phyloP scores from a whole-genome alignment of 768 basidiomycete genomes.

The Boletellus ananas region DNA sequence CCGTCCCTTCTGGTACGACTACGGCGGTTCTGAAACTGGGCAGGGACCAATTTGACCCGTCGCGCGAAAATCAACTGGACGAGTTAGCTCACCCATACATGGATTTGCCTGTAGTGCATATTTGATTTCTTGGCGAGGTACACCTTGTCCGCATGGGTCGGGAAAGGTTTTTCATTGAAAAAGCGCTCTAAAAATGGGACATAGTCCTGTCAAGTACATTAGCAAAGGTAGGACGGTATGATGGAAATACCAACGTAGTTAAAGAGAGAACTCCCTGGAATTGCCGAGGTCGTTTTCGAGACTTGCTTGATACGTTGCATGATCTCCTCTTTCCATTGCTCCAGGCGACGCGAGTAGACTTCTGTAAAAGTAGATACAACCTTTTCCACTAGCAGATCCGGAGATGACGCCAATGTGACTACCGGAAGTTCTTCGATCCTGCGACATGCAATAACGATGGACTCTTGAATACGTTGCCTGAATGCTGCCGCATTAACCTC shows the following conservation, averaged over 20 bases:
- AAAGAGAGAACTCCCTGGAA: neutral
- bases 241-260: neutral
- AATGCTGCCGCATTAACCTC: neutral
- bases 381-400: rapidly evolving
- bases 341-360: neutral
- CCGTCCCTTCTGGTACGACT: constrained; percentile 15
- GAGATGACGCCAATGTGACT: rapidly evolving
- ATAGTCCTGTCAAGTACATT: constrained; percentile 35
- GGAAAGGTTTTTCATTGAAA: constrained; percentile 47
- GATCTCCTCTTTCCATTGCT: constrained; percentile 1
- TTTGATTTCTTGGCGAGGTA: constrained; percentile 39
- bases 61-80: neutral
- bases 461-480: neutral
- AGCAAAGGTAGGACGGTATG: no score
- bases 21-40: constrained; percentile 52
- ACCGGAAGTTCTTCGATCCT: neutral
- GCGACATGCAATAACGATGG: neutral
- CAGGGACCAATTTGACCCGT: neutral
- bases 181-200: constrained; percentile 45
- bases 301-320: neutral
- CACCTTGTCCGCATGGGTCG: constrained; percentile 37
- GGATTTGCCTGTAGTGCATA: constrained; percentile 47
- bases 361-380: neutral
- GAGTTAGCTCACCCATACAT: constrained; percentile 46
- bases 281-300: rapidly evolving